Evolutionary conservation across 352 stramenopile species (phyloP).

Genomic region (Globisporangium alternatum): DNA sequence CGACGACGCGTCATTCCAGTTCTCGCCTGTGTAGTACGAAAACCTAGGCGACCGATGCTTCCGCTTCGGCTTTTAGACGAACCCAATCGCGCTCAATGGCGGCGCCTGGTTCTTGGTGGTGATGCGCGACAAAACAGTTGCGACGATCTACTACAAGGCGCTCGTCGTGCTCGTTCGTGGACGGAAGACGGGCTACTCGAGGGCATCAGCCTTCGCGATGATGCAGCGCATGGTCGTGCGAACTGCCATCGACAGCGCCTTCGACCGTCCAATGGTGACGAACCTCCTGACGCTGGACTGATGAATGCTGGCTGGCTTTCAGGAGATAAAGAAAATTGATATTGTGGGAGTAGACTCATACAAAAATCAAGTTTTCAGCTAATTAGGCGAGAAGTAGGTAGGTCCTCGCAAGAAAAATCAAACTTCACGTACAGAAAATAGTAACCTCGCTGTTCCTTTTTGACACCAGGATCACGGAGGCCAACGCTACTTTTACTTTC

Average conservation of each 20-base stretch:
- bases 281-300: background rate
- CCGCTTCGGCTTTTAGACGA: background rate
- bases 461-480: background rate
- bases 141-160: constrained; percentile 6
- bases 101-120: too few species aligned
- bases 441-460: background rate
- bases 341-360: background rate
- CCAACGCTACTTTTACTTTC: constrained; percentile 1
- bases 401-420: too few species aligned
- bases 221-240: background rate
- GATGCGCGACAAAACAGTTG: background rate
- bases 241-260: background rate
- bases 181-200: background rate
- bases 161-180: constrained; percentile 32
- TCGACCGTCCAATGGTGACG: background rate
- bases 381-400: too few species aligned
- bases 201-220: background rate
- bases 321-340: background rate
- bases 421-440: background rate
- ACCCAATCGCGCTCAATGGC: too few species aligned
- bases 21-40: background rate
- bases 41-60: background rate
- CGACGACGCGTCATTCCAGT: background rate
- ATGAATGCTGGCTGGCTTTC: background rate
- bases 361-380: background rate